phyloP scores from a whole-genome alignment of 2,329 filamentous ascomycete genomes.

The Fusarium nematophilum region DNA sequence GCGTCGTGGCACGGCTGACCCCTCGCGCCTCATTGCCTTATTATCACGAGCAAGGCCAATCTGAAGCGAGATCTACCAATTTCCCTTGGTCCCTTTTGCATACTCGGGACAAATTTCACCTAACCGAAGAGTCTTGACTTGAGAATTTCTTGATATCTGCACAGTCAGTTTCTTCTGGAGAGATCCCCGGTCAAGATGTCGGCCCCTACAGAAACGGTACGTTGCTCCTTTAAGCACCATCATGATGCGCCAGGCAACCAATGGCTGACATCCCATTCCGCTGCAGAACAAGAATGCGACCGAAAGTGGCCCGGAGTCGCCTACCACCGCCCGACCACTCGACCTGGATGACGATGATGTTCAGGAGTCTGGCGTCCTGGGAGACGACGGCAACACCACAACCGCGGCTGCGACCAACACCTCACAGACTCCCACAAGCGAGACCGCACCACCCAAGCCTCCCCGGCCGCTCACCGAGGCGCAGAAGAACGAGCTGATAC shows the following conservation, averaged over 20 bases:
- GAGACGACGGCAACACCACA: conserved; percentile 52
- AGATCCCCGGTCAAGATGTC: conserved; percentile 51
- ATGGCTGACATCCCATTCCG: conserved; percentile 37
- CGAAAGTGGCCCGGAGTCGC: conserved; percentile 67
- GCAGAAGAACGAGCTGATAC: conserved; percentile 86
- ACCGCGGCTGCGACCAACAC: conserved; percentile 42
- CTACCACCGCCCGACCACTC: conserved; percentile 72
- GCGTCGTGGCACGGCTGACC: conserved; percentile 46
- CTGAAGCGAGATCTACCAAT: conserved; percentile 45
- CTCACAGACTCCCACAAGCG: conserved; percentile 49
- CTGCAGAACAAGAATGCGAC: conserved; percentile 57
- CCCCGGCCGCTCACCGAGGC: conserved; percentile 84
- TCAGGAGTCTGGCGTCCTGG: conserved; percentile 67
- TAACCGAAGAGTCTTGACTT: conserved; percentile 15
- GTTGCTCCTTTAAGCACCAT: conserved; percentile 38
- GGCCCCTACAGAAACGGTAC: conserved; percentile 57
- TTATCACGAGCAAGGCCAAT: conserved; percentile 43
- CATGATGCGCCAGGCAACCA: conserved; percentile 21
- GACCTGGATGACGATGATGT: conserved; percentile 78
- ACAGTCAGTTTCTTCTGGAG: conserved; percentile 5
- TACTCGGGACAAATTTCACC: conserved; percentile 10
- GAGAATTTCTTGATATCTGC: conserved; percentile 2
- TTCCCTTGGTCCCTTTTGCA: conserved; percentile 29
- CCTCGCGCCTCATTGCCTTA: conserved; percentile 46
- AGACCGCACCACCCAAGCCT: conserved; percentile 78